Percentiles rank a stretch among this genome's conserved stretches.
phyloP scores from a whole-genome alignment of 257 asterid genomes.

The Nicotiana tomentosiformis region DNA sequence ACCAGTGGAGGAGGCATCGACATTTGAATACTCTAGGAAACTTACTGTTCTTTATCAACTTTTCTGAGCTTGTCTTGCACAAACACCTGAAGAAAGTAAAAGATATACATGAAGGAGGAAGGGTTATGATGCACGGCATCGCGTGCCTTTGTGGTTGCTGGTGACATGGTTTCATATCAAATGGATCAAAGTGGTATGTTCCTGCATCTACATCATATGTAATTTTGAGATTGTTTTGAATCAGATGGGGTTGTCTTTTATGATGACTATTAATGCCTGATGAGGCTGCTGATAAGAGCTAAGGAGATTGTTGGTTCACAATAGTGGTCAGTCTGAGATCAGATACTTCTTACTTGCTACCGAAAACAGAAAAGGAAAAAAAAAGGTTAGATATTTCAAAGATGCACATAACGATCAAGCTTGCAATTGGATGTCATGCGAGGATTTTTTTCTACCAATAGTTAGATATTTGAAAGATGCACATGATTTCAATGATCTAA shows the following conservation, averaged over 20 bases:
- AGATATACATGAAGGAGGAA: constrained; percentile 36
- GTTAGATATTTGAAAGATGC: constrained; percentile 20
- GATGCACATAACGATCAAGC: constrained; percentile 20
- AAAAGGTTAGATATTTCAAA: too few species aligned
- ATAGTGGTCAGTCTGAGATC: too few species aligned
- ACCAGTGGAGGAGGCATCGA: constrained; percentile 51
- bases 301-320: too few species aligned
- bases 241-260: background rate
- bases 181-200: constrained; percentile 71
- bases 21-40: constrained; percentile 59
- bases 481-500: too few species aligned
- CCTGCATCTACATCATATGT: background rate
- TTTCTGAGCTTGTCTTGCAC: constrained; percentile 75
- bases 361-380: too few species aligned
- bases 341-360: too few species aligned
- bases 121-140: constrained; percentile 89
- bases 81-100: constrained; percentile 42
- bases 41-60: constrained; percentile 66
- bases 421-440: constrained; percentile 24
- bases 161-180: constrained; percentile 78
- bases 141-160: constrained; percentile 70
- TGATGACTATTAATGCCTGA: too few species aligned
- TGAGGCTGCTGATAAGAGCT: too few species aligned
- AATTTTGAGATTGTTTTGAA: background rate
- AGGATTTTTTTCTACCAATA: constrained; percentile 31